Evolutionary conservation across 2,329 filamentous ascomycete genomes (phyloP), one percentile per base, ranked within the genome.

Genomic region (Neonectria hederae): DNA sequence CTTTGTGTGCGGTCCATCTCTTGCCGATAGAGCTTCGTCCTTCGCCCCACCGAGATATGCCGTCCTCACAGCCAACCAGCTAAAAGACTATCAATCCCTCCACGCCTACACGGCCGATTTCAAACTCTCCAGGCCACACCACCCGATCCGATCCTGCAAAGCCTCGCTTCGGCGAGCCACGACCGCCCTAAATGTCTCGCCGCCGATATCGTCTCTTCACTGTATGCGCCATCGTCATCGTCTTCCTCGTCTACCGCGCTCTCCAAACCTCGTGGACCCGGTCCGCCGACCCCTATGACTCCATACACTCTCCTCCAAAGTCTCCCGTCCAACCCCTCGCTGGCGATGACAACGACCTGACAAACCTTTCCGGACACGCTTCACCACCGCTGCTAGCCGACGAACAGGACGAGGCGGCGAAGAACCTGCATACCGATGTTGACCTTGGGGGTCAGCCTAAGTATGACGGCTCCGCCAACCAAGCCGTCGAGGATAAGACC

Each of bases 201-300:
- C 82, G 89, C 71, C 83, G 88, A 74, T 90, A 90, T 73, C 85
- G 89, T 63, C 81, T 89, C 62, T 88, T 90, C 65, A 76, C 87
- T 35, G 74, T 87, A 65, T 84, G 84, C 70, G 83, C 87, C 59
- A 77, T 86, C 65, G 75, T 89, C 61, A 76, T 87, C 54, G 77
- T 88, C 54, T 80, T 90, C 65, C 80, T 87, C 56, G 77, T 88
- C 55, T 85, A 85, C 72, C 84, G 84, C 63, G 76, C 83, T 60
- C 77, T 80, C 42, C 76, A 80, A 60, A 83, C 80, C 67, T 80
- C 81, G 30, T 80, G 78, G 78, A 71, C 76, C 42, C 69, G 70
- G 19, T 67, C 70, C 48, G 42, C 48, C 32, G 65, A 68, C 38
- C 51, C 60, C 40, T 62, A 67, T 30, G 59, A 60, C 32, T 57